Conservation (phyloP, 192 early-diverging fungal species). For the Ambispora gerdemannii region DNA sequence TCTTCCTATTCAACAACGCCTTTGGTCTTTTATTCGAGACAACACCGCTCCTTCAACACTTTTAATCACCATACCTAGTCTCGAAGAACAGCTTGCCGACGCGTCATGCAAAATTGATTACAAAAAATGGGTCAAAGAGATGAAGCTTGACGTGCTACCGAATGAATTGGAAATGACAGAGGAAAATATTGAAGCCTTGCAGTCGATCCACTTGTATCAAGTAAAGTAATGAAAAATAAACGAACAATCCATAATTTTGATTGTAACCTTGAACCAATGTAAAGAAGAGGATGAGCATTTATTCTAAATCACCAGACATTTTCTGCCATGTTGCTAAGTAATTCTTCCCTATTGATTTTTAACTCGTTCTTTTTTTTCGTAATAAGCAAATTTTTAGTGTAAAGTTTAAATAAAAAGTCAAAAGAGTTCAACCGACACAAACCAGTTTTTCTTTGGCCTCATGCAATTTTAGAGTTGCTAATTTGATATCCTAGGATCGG, state of each 20-base stretch:
- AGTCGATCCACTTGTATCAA: conserved; percentile 54
- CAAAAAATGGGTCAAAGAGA: conserved; percentile 50
- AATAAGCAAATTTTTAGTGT: not conserved
- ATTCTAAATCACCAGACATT: not conserved
- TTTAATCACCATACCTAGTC: conserved; percentile 49
- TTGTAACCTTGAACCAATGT: too few relatives aligned
- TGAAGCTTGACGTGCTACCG: conserved; percentile 45
- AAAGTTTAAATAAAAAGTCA: not conserved
- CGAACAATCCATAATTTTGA: too few relatives aligned
- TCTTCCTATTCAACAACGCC: conserved; percentile 39
- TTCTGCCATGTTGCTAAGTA: not conserved
- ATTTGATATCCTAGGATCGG: not conserved
- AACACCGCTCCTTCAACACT: conserved; percentile 43
- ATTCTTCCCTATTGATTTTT: not conserved
- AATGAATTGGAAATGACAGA: conserved; percentile 51
- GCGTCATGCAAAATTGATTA: conserved; percentile 32
- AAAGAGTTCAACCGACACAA: not conserved
- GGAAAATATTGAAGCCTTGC: conserved; percentile 51
- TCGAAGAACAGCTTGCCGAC: conserved; percentile 57
- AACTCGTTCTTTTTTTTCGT: conserved; percentile 1
- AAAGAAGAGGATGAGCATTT: too few relatives aligned
- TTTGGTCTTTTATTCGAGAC: conserved; percentile 52
- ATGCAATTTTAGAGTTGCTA: conserved; percentile 1
- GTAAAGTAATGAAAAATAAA: too few relatives aligned
- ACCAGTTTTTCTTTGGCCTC: conserved; percentile 8